Evolutionary conservation across 108 stramenopile genomes (phyloP), one percentile per base, ranked within the genome.

Genomic region (Aurantiochytrium sp.): DNA sequence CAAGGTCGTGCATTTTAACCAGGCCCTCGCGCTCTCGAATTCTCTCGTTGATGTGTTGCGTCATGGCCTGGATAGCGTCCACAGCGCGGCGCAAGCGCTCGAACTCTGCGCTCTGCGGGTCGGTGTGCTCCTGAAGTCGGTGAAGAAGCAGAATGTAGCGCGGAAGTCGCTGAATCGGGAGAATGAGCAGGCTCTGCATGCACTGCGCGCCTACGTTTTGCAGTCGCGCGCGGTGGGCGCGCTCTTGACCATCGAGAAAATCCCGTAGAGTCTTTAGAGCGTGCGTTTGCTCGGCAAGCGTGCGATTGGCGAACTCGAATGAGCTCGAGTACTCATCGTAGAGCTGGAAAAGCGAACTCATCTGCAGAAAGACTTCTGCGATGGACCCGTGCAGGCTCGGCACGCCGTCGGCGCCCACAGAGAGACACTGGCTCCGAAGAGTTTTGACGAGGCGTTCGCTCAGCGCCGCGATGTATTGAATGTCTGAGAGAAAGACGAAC

Each of bases 301-400:
- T 81, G 10, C 73, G 73, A 2, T 48, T 81, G n/a, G 73, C 73
- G 30, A 81, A 81, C 45, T 81, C 73, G 32, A 81, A 81, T 37
- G 73, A 81, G 30, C 42, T 48, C n/a, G 73, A 81, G 4, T 81
- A 81, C 30, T 81, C 73, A 48, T 81, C 73, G 32, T 81, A 81
- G 45, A 81, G 73, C 73, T 81, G 73, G 24, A 81, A 81, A 1
- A 81, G 73, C n/a, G 73, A 12, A 4, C 42, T 48, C 39, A 81
- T 48, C 2, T 41, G 39, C 1, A 81, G 39, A 30, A 81, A 48
- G 39, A 81, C 39, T 6, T 81, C 73, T 12, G 42, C 73, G 45
- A 81, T 81, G n/a, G 42, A 65, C 32, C 59, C 59, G 27, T 27
- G 27, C 34, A 65, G 19, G 19, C 27, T 12, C 10, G 59, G 24